Base-by-base conservation (phyloP, 1,284 basidiomycete genomes). In the Leccinum huronense region DNA sequence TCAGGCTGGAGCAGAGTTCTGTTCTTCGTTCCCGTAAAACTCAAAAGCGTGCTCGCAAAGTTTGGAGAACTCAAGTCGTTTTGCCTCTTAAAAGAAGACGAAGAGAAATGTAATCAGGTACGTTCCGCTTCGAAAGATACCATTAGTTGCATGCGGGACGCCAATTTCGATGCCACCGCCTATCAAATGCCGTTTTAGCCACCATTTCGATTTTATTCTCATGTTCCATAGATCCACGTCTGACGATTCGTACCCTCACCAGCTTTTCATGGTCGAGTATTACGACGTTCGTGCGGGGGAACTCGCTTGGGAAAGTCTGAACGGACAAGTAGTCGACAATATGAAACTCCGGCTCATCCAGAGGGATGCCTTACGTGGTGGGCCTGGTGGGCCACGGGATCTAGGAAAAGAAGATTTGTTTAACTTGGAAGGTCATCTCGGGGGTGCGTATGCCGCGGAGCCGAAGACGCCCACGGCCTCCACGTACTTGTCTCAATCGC, bases 241-340 rank as follows among this genome's bases (percentile, higher is more conserved):
- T 76, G 36, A 74, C 70, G n/a, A 36, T 31, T 67, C 63, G 34
- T 63, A 45, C 63, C 30, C 60, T 57, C 64, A 60, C 13, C 72
- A 83, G 75, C 73, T 80, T 31, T 89, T 84, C 73, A 76, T 76
- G 57, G 83, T 86, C 57, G 88, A 91, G 67, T 91, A 84, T 70
- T 86, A 80, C 71, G 87, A 91, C 70, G 77, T 82, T 23, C 80
- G 86, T 36, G 81, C 83, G 55, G 84, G 85, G 5, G 76, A 77
- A 40, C 76, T 78, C 7, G 82, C 83, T 53, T 82, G 80, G 67
- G 72, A 69, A 59, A 75, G 74, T 58, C 68, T 86, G 34, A 67
- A 83, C 45, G 78, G 76, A 16, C 76, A 77, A 53, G 69, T 73
- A 48, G 69, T 83, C 45, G 82, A 81, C 64, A 83, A 80, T 42